Conservation (phyloP, 2,329 filamentous ascomycete genomes). For the Zopfia rhizophila region DNA sequence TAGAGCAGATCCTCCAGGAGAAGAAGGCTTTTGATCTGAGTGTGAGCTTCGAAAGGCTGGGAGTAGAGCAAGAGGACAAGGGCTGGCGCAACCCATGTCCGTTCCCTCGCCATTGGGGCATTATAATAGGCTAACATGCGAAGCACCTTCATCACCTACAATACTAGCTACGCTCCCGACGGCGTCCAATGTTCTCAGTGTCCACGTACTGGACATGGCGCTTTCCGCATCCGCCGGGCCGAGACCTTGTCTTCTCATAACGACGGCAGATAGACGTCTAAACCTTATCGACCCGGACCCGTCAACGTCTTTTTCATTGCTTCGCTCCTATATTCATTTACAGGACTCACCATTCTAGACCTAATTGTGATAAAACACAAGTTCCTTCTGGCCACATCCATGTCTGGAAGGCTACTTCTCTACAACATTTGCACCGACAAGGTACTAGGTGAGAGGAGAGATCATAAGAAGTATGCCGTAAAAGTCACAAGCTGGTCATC, state of each 20-base stretch:
- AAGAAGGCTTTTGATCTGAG: slow-evolving; percentile 68
- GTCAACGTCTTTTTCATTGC: slow-evolving; percentile 41
- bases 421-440: slow-evolving; percentile 53
- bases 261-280: slow-evolving; percentile 55
- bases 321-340: slow-evolving; percentile 51
- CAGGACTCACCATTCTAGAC: slow-evolving; percentile 67
- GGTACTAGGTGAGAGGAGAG: slow-evolving; percentile 61
- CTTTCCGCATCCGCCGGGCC: slow-evolving; percentile 20
- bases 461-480: slow-evolving; percentile 69
- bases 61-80: slow-evolving; percentile 53
- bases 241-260: slow-evolving; percentile 43
- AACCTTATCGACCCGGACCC: slow-evolving; percentile 57
- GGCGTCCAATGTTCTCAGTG: slow-evolving; percentile 64
- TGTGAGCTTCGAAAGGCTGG: slow-evolving; percentile 66
- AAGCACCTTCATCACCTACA: slow-evolving; percentile 59
- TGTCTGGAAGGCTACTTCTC: slow-evolving; percentile 68
- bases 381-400: slow-evolving; percentile 64
- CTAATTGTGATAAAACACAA: slow-evolving; percentile 55
- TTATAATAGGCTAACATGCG: slow-evolving; percentile 11
- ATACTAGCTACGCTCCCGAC: slow-evolving; percentile 57
- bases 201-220: slow-evolving; percentile 55
- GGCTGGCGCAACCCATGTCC: slow-evolving; percentile 61
- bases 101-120: slow-evolving; percentile 15
- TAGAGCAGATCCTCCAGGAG: slow-evolving; percentile 70
- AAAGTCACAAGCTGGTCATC: slow-evolving; percentile 57